Evolutionary conservation across 306 rosid species (phyloP).

Genomic region (Inga leiocalycina): DNA sequence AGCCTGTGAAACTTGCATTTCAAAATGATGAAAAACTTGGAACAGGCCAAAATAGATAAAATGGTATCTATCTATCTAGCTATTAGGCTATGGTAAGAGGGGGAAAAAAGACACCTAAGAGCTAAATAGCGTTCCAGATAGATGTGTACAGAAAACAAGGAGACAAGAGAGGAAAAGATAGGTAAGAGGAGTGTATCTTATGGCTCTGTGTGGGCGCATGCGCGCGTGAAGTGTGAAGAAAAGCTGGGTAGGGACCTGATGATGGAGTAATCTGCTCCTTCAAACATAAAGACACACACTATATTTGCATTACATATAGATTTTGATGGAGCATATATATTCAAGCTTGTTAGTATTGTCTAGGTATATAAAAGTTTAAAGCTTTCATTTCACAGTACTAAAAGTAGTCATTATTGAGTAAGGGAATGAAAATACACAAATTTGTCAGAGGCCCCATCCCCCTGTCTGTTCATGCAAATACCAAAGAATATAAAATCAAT

Average conservation of each 20-base stretch:
- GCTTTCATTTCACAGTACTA: slow-evolving; percentile 36
- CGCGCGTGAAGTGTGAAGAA: neutral
- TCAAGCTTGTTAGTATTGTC: slow-evolving; percentile 36
- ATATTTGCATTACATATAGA: slow-evolving; percentile 19
- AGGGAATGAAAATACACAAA: slow-evolving; percentile 19
- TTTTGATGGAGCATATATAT: neutral
- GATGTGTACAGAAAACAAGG: slow-evolving; percentile 35
- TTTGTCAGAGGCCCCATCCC: neutral
- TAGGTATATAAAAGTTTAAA: slow-evolving; percentile 30
- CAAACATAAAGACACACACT: slow-evolving; percentile 29
- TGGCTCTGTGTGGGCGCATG: neutral
- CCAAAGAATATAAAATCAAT: slow-evolving; percentile 13
- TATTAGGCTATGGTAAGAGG: neutral
- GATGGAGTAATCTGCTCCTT: slow-evolving; percentile 32
- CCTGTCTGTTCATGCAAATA: neutral
- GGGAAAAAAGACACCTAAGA: neutral
- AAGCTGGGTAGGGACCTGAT: slow-evolving; percentile 37
- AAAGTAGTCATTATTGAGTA: slow-evolving; percentile 37
- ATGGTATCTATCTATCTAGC: neutral
- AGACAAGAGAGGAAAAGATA: slow-evolving; percentile 26
- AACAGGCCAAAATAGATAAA: slow-evolving; percentile 6
- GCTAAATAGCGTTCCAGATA: slow-evolving; percentile 20
- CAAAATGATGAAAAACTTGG: neutral
- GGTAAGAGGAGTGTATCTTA: slow-evolving; percentile 41
- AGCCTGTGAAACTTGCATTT: neutral